Conservation (phyloP, 2,329 filamentous ascomycete species). For the Nothopassalora personata region DNA sequence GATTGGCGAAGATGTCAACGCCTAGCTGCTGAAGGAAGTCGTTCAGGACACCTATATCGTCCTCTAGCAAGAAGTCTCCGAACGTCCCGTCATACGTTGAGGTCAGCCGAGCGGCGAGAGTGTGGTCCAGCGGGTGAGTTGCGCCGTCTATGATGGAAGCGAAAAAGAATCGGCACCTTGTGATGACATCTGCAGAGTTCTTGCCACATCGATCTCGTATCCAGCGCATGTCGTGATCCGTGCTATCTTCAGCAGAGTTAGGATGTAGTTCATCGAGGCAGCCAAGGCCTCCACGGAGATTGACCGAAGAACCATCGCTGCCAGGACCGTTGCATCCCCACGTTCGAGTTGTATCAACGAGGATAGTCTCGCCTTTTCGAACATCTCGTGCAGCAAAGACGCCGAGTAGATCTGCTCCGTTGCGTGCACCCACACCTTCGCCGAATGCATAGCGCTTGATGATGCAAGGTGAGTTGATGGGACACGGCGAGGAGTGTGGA, state of each 20-base stretch:
- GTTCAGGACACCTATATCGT: conserved; percentile 64
- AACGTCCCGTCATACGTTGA: conserved; percentile 21
- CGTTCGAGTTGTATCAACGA: conserved; percentile 21
- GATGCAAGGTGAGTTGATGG: conserved; percentile 7
- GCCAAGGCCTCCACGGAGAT: conserved; percentile 15
- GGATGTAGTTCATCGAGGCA: conserved; percentile 23
- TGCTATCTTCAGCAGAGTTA: conserved; percentile 16
- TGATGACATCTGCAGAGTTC: conserved; percentile 15
- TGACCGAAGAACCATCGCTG: conserved; percentile 4
- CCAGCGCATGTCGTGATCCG: conserved; percentile 23
- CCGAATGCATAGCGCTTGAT: conserved; percentile 24
- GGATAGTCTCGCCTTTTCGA: conserved; percentile 8
- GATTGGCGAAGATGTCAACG: conserved; percentile 61
- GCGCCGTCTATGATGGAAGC: conserved; percentile 12
- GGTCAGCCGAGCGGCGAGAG: conserved; percentile 24
- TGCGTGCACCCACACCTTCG: conserved; percentile 1
- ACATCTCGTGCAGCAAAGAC: conserved; percentile 26
- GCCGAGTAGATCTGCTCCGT: conserved; percentile 23
- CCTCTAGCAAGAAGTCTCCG: conserved; percentile 60
- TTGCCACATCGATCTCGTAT: conserved; percentile 17
- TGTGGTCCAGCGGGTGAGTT: conserved; percentile 25
- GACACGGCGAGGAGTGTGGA: background rate
- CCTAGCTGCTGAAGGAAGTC: conserved; percentile 75
- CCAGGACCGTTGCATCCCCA: conserved; percentile 23
- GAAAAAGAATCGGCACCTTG: conserved; percentile 21